Evolutionary conservation across 805 yeast genomes (phyloP).

Genomic region (Tetrapisispora namnaoensis): DNA sequence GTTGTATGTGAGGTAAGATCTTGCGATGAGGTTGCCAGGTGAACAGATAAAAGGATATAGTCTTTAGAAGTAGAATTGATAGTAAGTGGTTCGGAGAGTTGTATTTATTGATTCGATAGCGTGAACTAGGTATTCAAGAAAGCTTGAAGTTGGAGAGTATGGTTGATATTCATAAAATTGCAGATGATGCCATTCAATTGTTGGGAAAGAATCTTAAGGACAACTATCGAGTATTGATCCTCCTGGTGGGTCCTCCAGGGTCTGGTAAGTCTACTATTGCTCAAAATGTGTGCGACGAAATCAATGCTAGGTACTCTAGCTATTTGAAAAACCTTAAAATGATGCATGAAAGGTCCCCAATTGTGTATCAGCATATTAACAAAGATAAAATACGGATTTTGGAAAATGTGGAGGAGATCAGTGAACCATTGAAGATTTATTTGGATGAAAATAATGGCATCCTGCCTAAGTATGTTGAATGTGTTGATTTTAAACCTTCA

Average conservation of each 20-base stretch:
- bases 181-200: constrained; percentile 25
- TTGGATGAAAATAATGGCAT: constrained; percentile 10
- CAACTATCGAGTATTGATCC: constrained; percentile 41
- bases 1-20: no score
- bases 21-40: no score
- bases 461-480: constrained; percentile 16
- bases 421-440: constrained; percentile 1
- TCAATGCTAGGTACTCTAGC: constrained; percentile 28
- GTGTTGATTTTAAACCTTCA: constrained; percentile 14
- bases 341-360: neutral
- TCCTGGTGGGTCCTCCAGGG: constrained; percentile 74
- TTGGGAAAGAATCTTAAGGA: constrained; percentile 16
- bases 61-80: neutral
- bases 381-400: neutral
- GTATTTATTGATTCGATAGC: no score
- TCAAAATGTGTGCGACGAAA: constrained; percentile 31
- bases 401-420: neutral
- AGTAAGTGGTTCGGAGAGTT: no score
- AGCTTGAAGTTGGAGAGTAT: constrained; percentile 13
- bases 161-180: constrained; percentile 23
- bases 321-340: constrained; percentile 3
- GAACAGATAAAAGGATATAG: neutral
- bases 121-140: neutral
- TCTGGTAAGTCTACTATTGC: constrained; percentile 75
- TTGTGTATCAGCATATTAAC: neutral